A percentile compares a stretch with the other conserved stretches of the same genome.
phyloP scores from a whole-genome alignment of 352 stramenopile species.

The Phytophthora fragariae region DNA sequence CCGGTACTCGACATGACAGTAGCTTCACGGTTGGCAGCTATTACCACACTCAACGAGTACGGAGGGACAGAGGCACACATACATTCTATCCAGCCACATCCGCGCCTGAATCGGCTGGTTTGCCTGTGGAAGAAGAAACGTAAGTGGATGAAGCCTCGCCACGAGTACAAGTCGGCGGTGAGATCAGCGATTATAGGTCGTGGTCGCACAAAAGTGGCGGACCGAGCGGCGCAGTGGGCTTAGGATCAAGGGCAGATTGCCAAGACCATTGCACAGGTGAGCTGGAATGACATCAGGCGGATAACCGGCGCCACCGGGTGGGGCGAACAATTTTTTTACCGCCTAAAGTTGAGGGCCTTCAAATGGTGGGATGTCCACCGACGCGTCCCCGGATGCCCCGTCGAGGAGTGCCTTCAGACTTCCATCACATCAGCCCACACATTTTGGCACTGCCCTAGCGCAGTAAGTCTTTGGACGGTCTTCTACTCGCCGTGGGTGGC shows the following conservation, averaged over 20 bases:
- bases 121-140: neutral
- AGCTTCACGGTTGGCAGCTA: neutral
- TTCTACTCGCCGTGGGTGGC: neutral
- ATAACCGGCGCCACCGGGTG: neutral
- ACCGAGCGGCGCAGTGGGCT: neutral
- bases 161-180: neutral
- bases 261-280: neutral
- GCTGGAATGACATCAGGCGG: neutral
- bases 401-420: neutral
- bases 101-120: neutral
- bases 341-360: neutral
- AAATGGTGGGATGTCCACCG: neutral
- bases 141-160: neutral
- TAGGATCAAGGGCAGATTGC: neutral
- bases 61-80: neutral
- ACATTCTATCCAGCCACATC: neutral
- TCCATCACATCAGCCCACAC: neutral
- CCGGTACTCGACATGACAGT: neutral
- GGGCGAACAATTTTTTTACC: neutral
- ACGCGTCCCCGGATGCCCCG: neutral
- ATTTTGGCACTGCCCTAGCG: neutral
- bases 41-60: no score
- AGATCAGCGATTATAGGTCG: neutral
- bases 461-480: neutral
- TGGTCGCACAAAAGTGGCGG: neutral